phyloP scores from a whole-genome alignment of 371 early-diverging fungal genomes.

The Mycotypha africana region DNA sequence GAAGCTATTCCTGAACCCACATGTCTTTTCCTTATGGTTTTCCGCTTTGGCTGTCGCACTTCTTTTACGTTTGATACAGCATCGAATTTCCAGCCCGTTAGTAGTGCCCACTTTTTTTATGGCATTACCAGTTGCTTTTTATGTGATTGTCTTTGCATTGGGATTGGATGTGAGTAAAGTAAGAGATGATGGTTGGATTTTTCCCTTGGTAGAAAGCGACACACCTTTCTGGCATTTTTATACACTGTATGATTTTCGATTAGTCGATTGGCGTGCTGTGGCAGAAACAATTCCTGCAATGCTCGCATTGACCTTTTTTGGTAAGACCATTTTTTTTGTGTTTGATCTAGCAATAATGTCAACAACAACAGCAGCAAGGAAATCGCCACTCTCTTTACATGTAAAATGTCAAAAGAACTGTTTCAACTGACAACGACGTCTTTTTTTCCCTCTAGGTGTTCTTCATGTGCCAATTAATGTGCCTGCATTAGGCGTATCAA shows the following conservation, averaged over 20 bases:
- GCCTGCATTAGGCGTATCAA: conserved; percentile 90
- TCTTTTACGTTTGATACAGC: conserved; percentile 50
- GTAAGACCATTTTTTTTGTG: conserved; percentile 17
- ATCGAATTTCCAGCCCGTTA: conserved; percentile 52
- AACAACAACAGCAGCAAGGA: no score
- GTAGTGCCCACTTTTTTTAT: conserved; percentile 87
- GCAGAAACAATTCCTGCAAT: conserved; percentile 81
- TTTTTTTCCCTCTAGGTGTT: conserved; percentile 42
- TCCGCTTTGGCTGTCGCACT: conserved; percentile 70
- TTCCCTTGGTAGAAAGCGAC: conserved; percentile 64
- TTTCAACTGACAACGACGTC: no score
- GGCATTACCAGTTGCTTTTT: conserved; percentile 76
- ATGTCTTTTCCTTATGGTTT: conserved; percentile 74
- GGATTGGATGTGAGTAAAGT: conserved; percentile 63
- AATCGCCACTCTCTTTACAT: neutral
- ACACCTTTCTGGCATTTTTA: conserved; percentile 87
- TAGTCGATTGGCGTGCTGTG: conserved; percentile 77
- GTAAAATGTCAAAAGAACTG: neutral
- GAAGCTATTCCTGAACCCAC: conserved; percentile 49
- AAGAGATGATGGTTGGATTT: conserved; percentile 82
- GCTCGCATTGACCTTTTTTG: conserved; percentile 91
- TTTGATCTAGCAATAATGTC: no score
- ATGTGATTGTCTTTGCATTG: conserved; percentile 50
- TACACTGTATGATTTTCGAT: conserved; percentile 66
- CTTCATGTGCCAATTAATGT: conserved; percentile 94